Base-by-base conservation (phyloP, 768 basidiomycete genomes). In the Galerina marginata region DNA sequence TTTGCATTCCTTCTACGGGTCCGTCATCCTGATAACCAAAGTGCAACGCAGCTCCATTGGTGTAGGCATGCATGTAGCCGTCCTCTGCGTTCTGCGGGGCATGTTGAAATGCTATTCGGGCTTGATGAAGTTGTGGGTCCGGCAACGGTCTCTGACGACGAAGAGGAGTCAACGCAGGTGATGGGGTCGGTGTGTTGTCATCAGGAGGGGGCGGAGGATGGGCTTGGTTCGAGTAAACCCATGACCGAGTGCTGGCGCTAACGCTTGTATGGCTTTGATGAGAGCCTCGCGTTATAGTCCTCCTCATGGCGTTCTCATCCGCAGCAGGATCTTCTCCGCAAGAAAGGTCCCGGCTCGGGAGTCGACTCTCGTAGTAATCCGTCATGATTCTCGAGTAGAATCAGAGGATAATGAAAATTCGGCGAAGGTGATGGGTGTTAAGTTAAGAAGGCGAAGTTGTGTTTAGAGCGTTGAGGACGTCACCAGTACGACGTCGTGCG, bases 141-240 rank as follows among this genome's bases (percentile, higher is more conserved):
- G 76, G 75, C 33, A 75, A 68, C 16, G 75, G 73, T 9, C 72
- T 72, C 11, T 68, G 51, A 7, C 65, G 68, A 48, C 69, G 71
- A 48, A 69, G 56, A 38, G 49, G 29, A 33, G 29, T 33, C 5
- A 33, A 33, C 29, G 29, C 57, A 37, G 73, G 71, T 4, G 66
- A 61, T 45, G 45, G 60, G 10, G 46, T 63, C 37, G 55, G 69
- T n/a, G 61, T 50, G 2, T 33, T 23, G 33, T 59, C 59, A 5
- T 60, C 56, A 42, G 56, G 54, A 38, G 64, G 74, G 25, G 71
- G 72, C 14, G 68, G 74, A 26, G 74, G 74, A 16, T 74, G 67
- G 43, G 72, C 70, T 46, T 75, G 76, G 60, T 67, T 74, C 10
- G 71, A 70, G n/a, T 74, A 60, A 2, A 77, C 72, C 79, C 79